These are phyloP conservation scores for Fusarium sacchari DNA, from an alignment of 2,329 filamentous ascomycete genomes.

Conservation along the genomic window DNA sequence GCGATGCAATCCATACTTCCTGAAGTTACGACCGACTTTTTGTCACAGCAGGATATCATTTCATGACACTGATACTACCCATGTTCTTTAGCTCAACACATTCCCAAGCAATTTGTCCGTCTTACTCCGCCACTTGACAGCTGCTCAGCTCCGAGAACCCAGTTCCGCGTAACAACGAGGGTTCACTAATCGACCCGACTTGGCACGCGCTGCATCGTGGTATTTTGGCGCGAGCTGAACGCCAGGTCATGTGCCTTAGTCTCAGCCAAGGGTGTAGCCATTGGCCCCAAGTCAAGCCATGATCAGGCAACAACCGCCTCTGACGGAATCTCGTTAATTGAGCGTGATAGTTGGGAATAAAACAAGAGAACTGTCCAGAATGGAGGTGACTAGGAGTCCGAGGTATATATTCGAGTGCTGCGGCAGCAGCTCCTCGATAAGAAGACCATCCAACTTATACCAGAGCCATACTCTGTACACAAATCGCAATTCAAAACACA, in stretches of 20 bases:
- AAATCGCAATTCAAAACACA: neutral
- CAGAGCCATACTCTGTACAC: neutral
- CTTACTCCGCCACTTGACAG: neutral
- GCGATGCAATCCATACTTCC: neutral
- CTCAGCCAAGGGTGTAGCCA: neutral
- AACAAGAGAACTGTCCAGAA: neutral
- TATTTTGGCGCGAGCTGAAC: conserved; percentile 30
- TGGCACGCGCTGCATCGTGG: conserved; percentile 26
- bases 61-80: neutral
- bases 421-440: neutral
- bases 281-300: conserved; percentile 34
- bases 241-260: conserved; percentile 41
- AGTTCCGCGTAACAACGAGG: neutral
- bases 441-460: neutral
- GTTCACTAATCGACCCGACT: conserved; percentile 18
- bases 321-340: neutral
- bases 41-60: neutral
- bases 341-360: neutral
- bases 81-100: neutral
- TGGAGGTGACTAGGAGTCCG: neutral
- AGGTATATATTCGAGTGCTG: conserved; percentile 31
- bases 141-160: neutral
- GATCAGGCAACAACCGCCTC: conserved; percentile 37
- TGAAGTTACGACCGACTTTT: neutral
- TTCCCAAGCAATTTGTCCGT: neutral